A percentile compares a stretch with the other conserved stretches of the same genome.
These are phyloP conservation scores for Pterocarpus macrocarpus DNA, from an alignment of 306 rosid species.

Conservation along the genomic window DNA sequence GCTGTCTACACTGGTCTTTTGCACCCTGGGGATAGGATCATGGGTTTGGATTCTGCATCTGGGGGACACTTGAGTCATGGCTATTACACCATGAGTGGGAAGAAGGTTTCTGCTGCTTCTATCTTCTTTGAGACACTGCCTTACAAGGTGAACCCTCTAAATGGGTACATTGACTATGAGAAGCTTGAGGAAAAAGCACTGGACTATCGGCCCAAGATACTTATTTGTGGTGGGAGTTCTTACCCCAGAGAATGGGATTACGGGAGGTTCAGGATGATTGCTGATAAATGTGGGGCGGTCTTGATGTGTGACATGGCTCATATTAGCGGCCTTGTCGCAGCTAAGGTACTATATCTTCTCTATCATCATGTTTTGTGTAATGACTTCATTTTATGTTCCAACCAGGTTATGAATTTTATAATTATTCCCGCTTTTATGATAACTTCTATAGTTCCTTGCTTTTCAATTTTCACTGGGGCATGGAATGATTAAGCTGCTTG, in stretches of 20 bases:
- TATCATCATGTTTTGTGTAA: not conserved
- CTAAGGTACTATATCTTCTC: conserved; percentile 63
- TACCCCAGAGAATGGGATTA: conserved; percentile 93
- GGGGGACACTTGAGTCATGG: conserved; percentile 97
- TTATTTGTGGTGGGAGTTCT: conserved; percentile 90
- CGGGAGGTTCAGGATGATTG: conserved; percentile 70
- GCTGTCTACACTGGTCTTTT: conserved; percentile 85
- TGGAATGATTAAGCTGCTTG: not conserved
- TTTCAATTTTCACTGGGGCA: not conserved
- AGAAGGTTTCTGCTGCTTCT: conserved; percentile 78
- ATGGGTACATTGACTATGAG: conserved; percentile 77
- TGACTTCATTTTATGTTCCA: not conserved
- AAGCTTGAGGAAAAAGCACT: conserved; percentile 86
- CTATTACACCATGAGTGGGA: conserved; percentile 74
- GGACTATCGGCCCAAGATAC: conserved; percentile 84
- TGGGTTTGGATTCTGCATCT: conserved; percentile 89
- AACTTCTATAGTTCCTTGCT: not conserved
- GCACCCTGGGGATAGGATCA: conserved; percentile 78
- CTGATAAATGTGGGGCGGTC: conserved; percentile 83
- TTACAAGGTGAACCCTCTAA: conserved; percentile 79
- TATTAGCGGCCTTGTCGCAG: conserved; percentile 87
- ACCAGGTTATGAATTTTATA: not conserved
- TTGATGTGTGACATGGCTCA: conserved; percentile 97
- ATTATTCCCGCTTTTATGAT: not conserved
- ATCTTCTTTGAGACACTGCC: conserved; percentile 81